Evolutionary conservation across 1,139 yeast genomes (phyloP).

Genomic region (Scheffersomyces insectosa): DNA sequence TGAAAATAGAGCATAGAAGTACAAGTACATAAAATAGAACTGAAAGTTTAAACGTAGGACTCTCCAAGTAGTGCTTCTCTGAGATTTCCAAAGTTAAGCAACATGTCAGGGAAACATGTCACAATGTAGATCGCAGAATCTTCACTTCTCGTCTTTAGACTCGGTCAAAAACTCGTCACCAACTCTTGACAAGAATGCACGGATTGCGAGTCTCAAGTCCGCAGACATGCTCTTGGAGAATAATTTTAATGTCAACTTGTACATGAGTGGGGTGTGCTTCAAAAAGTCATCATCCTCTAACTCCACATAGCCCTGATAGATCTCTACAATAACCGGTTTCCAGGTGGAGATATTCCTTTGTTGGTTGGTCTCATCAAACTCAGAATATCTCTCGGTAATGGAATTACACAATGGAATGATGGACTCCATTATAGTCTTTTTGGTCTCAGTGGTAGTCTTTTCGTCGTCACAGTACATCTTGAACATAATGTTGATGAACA

Average conservation of each 20-base stretch:
- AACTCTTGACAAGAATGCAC: slow-evolving; percentile 64
- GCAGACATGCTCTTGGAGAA: slow-evolving; percentile 68
- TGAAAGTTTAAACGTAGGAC: no score
- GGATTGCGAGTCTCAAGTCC: slow-evolving; percentile 69
- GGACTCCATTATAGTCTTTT: slow-evolving; percentile 47
- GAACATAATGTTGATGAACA: slow-evolving; percentile 78
- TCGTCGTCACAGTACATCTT: slow-evolving; percentile 74
- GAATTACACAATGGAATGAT: slow-evolving; percentile 72
- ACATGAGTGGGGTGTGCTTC: slow-evolving; percentile 63
- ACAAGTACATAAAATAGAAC: no score
- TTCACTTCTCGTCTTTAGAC: no score
- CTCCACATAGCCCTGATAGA: slow-evolving; percentile 77
- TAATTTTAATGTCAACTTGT: slow-evolving; percentile 63
- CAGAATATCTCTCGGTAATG: slow-evolving; percentile 68
- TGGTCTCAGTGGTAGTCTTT: slow-evolving; percentile 36
- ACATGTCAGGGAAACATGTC: no score
- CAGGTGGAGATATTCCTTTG: slow-evolving; percentile 81
- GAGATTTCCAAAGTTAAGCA: no score
- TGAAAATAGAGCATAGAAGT: no score
- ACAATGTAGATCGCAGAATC: no score
- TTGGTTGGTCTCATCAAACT: slow-evolving; percentile 73
- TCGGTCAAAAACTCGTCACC: slow-evolving; percentile 57
- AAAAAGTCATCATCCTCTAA: slow-evolving; percentile 76
- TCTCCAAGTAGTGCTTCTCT: no score
- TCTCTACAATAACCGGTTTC: slow-evolving; percentile 90